Evolutionary conservation across 345 rosid species (phyloP), one percentile per base, ranked within the genome.

Genomic region (Lenwebbia sp.): DNA sequence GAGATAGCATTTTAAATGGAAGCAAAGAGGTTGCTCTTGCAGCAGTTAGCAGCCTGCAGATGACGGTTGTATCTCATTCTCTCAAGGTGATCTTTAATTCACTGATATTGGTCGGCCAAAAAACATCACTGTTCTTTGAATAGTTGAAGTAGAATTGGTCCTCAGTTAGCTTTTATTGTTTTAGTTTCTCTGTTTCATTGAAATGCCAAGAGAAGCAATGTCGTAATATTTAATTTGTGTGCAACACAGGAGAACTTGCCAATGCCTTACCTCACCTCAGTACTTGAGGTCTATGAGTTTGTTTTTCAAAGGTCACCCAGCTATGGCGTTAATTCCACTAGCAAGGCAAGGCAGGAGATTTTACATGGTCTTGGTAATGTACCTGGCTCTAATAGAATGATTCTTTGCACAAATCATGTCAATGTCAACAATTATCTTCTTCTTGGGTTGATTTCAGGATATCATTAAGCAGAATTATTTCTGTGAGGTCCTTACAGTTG

Each of bases 21-120:
- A 96, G 99, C 85, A 97, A 94, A 91, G 99, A 96, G 88, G 98
- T 97, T 88, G 90, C 99, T 83, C 92, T 97, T 90, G 99, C 99
- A 75, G 99, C 96, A 52, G 90, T 96, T 91, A 95, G 89, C 88
- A 95, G 99, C 91, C 89, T 97, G 54, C 99, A 95, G 88, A 96
- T 95, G 83, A 92, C 99, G 83, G 91, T 96, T 87, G 87, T 94
- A 57, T 92, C 96, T 62, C 99, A 97, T 85, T 89, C 92, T 86
- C 92, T 88, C 85, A 97, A 96, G 98, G 99, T 96, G 90, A 90
- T 87, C 11, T 47, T 89, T 60, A 52, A 78, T 28, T 84, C 54
- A 7, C 41, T 33, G 85, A 40, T 84, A 33, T 55, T 56, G 22
- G 65, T 54, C 41, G 83, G 53, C n/a, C 84, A 33, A 37, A 70